Conservation (phyloP, 164 flowering plant species). For the Amborella trichopoda region DNA sequence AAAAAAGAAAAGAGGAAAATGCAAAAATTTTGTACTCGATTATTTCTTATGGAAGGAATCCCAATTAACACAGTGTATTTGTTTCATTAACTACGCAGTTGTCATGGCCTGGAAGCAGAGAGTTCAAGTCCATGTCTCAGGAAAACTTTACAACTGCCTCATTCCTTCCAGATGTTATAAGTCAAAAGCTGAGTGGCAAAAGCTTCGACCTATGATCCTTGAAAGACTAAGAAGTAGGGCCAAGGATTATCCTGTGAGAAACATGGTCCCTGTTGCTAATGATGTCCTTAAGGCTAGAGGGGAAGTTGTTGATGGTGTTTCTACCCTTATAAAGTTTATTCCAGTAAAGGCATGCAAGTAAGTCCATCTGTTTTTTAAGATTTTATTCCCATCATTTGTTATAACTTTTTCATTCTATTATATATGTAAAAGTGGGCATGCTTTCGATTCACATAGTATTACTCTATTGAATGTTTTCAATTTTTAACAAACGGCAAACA, state of each 20-base stretch:
- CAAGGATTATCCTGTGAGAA: conserved; percentile 43
- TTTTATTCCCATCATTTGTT: no score
- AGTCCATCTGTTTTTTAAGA: no score
- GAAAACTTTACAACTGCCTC: conserved; percentile 3
- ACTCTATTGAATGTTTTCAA: no score
- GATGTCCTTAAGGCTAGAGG: conserved; percentile 48
- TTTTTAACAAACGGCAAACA: no score
- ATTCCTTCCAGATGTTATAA: conserved; percentile 18
- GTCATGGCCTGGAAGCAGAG: conserved; percentile 26
- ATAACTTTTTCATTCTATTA: no score
- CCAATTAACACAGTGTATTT: no score
- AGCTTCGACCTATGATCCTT: conserved; percentile 71
- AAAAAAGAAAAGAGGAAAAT: no score
- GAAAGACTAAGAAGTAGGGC: conserved; percentile 53
- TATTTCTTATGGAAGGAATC: no score
- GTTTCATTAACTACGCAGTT: no score
- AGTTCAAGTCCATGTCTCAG: conserved; percentile 7
- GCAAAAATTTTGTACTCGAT: no score
- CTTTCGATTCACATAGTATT: no score
- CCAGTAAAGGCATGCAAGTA: conserved; percentile 81
- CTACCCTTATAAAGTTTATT: conserved; percentile 39
- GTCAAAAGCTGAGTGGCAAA: conserved; percentile 34
- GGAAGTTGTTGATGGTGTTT: conserved; percentile 45
- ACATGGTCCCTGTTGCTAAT: conserved; percentile 63
- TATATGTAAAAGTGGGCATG: no score